These are phyloP conservation scores for Paxillus rubicundulus DNA, from an alignment of 768 basidiomycete species.

Conservation along the genomic window DNA sequence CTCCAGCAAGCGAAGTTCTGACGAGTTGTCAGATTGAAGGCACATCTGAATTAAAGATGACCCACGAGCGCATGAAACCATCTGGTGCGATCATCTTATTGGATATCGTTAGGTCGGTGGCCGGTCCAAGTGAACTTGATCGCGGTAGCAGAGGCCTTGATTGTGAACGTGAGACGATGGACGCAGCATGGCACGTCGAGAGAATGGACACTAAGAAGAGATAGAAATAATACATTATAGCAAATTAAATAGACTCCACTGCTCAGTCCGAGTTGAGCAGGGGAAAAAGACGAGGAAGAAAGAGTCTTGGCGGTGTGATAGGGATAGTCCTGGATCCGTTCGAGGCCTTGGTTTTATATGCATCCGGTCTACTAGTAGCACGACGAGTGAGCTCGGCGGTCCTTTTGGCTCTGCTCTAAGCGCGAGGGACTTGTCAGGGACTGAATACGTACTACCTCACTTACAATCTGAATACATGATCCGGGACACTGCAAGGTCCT, in stretches of 20 bases:
- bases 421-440: background rate
- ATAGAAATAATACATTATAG: conserved; percentile 11
- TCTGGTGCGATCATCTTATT: conserved; percentile 46
- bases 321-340: background rate
- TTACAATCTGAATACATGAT: background rate
- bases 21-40: background rate
- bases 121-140: conserved; percentile 11
- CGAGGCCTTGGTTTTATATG: conserved; percentile 2
- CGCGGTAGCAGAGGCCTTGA: conserved; percentile 2
- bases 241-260: background rate
- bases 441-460: background rate
- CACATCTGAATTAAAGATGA: background rate
- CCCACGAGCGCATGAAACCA: conserved; percentile 46
- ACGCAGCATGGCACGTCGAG: conserved; percentile 13
- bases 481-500: too few relatives aligned
- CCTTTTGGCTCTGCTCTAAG: background rate
- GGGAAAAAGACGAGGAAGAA: background rate
- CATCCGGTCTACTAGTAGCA: background rate
- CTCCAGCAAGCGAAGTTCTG: conserved; percentile 37
- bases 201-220: conserved; percentile 5
- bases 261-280: background rate
- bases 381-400: background rate
- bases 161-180: conserved; percentile 15
- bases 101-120: conserved; percentile 35
- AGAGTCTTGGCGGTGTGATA: background rate